phyloP scores from a whole-genome alignment of 1,284 basidiomycete genomes.

The Apiotrichum domesticum region DNA sequence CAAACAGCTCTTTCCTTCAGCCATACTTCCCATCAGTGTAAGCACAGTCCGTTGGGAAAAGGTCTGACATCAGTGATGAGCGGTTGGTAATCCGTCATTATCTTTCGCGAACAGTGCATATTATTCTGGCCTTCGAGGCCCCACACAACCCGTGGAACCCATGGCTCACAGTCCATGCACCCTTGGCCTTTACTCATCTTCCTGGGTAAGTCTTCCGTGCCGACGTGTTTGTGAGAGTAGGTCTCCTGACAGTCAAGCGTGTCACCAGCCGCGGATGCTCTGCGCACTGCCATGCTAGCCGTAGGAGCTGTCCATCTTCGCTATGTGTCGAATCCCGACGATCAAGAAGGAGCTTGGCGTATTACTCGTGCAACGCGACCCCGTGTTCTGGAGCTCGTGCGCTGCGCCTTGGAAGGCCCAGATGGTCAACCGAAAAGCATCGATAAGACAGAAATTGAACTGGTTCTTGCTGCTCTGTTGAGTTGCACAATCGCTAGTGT shows the following conservation, averaged over 20 bases:
- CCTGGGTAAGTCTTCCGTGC: constrained; percentile 26
- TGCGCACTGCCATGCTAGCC: constrained; percentile 37
- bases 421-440: constrained; percentile 26
- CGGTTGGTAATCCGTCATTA: constrained; percentile 42
- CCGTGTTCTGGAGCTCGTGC: constrained; percentile 28
- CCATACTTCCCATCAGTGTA: constrained; percentile 39
- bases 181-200: constrained; percentile 35
- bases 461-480: constrained; percentile 37
- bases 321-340: constrained; percentile 29
- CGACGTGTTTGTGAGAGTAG: no score
- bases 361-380: constrained; percentile 28
- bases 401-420: constrained; percentile 23
- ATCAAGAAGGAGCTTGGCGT: constrained; percentile 32
- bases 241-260: constrained; percentile 14
- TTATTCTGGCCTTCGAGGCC: constrained; percentile 40
- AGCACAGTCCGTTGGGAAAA: constrained; percentile 3
- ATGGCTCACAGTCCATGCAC: constrained; percentile 38
- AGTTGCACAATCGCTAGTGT: constrained; percentile 42
- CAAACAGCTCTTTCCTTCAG: constrained; percentile 31
- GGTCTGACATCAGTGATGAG: constrained; percentile 26
- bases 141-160: constrained; percentile 38
- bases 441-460: constrained; percentile 33
- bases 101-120: constrained; percentile 35
- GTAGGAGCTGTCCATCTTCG: constrained; percentile 40
- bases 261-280: constrained; percentile 35